Base-by-base conservation (phyloP, 306 rosid genomes). In the Arachis stenosperma region DNA sequence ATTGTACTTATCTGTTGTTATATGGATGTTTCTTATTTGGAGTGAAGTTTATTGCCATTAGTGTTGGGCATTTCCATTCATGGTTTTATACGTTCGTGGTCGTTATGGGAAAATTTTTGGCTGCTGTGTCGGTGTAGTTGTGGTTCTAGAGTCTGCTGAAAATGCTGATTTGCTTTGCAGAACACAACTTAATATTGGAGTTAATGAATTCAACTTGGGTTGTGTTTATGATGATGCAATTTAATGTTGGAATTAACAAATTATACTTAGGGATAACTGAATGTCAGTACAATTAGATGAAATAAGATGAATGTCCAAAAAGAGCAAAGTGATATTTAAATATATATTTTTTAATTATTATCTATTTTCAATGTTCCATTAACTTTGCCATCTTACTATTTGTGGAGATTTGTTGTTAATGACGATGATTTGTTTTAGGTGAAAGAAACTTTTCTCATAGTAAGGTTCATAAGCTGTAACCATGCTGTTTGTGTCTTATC, bases 401-500 rank as follows among this genome's bases (percentile, higher is more conserved):
- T 68, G 9, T 36, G 55, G 67, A 78, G 51, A 15, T 60, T 79
- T 63, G 47, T 54, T 53, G 39, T 64, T 44, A 69, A 61, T 79
- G 67, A 37, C 71, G 65, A 53, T 61, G 54, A 6, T 15, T 66
- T 52, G 8, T 59, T 54, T 62, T 61, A 3, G 15, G 67, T 44
- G 11, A 47, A 36, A 46, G 27, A 73, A 39, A 68, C 29, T 29
- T 14, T 75, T 57, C 5, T 69, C 36, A 65, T 66, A 54, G 64
- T 27, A 51, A 65, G 46, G 47, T 62, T 73, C 52, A 58, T 87
- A 57, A 76, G 64, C 5, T n/a, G 8, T 52, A 52, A 52, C 57
- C 8, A n/a, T n/a, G 54, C 29, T 58, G 64, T 78, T 74, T 83
- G 41, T 50, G 53, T 37, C 74, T 64, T 58, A 68, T 81, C 61